phyloP scores from a whole-genome alignment of 805 yeast species.

The Ogataea ramenticola region DNA sequence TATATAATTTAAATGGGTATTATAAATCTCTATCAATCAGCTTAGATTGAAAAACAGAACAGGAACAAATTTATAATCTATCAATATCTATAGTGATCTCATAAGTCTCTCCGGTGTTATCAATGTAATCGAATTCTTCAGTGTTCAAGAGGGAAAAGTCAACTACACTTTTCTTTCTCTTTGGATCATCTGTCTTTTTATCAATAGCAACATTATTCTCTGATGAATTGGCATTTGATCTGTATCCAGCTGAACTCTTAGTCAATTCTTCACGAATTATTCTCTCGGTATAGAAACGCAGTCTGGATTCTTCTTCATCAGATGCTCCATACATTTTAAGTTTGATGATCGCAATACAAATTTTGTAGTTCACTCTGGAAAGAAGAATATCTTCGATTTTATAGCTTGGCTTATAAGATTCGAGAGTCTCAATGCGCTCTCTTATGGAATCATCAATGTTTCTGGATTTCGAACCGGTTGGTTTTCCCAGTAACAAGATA shows the following conservation, averaged over 20 bases:
- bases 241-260: not conserved
- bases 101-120: slow-evolving; percentile 23
- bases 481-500: slow-evolving; percentile 46
- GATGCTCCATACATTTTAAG: slow-evolving; percentile 62
- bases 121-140: slow-evolving; percentile 21
- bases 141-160: slow-evolving; percentile 13
- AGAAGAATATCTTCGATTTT: slow-evolving; percentile 41
- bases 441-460: slow-evolving; percentile 28
- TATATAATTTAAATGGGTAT: not conserved
- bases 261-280: slow-evolving; percentile 21
- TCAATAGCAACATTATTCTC: not conserved
- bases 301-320: slow-evolving; percentile 56
- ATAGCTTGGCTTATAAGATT: slow-evolving; percentile 44
- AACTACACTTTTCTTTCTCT: not conserved
- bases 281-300: slow-evolving; percentile 43
- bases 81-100: slow-evolving; percentile 39
- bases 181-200: not conserved
- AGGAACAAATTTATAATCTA: slow-evolving; percentile 7
- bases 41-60: slow-evolving; percentile 7
- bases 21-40: not conserved
- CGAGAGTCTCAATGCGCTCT: slow-evolving; percentile 40
- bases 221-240: not conserved
- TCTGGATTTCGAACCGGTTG: slow-evolving; percentile 19
- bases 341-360: slow-evolving; percentile 50
- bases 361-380: slow-evolving; percentile 55